Evolutionary conservation across 139 green algal genomes (phyloP).

Genomic region (Chlorella sp.): DNA sequence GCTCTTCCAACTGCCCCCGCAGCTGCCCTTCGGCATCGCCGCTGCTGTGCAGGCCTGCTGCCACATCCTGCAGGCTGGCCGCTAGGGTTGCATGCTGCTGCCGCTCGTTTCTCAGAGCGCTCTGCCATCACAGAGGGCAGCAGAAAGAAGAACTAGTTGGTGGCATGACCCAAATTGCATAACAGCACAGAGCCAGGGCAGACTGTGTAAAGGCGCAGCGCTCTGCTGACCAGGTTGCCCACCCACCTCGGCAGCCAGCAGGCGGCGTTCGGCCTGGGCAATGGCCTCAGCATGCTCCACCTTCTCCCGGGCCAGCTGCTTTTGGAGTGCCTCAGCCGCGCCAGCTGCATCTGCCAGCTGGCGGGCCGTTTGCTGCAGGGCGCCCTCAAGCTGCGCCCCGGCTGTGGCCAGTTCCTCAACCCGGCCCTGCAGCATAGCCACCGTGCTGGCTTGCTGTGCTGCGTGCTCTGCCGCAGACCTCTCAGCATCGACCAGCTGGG

Average conservation of each 20-base stretch:
- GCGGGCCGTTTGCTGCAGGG: not conserved
- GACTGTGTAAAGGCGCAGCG: not conserved
- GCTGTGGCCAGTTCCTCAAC: constrained; percentile 13
- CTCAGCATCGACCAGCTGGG: not conserved
- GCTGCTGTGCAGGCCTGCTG: not conserved
- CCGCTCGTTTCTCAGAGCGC: not conserved
- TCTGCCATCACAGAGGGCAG: not conserved
- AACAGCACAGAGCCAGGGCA: no score
- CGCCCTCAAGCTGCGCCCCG: constrained; percentile 4
- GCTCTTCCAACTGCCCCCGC: not conserved
- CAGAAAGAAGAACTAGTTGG: no score
- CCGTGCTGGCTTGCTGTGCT: constrained; percentile 1
- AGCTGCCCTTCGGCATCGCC: not conserved
- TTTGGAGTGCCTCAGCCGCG: not conserved
- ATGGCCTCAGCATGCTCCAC: not conserved
- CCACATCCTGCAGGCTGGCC: not conserved
- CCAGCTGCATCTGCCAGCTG: constrained; percentile 11
- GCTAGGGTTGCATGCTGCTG: not conserved
- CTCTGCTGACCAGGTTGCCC: no score
- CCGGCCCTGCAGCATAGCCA: not conserved
- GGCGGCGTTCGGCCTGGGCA: not conserved
- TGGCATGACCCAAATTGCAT: no score
- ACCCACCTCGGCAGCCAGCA: constrained; percentile 12
- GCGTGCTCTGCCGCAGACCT: not conserved
- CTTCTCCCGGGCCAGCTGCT: not conserved